Base-by-base conservation (phyloP, 1,139 yeast species). In the Meyerozyma sp. region DNA sequence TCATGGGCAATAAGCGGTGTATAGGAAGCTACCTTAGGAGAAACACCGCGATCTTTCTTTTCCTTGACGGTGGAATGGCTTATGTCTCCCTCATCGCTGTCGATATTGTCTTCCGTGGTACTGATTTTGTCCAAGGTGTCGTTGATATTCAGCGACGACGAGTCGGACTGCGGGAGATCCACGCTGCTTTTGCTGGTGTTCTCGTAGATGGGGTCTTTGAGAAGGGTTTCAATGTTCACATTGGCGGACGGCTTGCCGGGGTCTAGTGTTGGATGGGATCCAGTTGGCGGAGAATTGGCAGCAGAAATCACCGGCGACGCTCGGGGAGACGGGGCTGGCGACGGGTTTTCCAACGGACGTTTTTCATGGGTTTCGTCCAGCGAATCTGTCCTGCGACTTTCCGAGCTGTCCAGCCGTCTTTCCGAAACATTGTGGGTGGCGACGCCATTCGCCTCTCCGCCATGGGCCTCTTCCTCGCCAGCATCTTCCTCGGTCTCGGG, bases 81-180 rank as follows among this genome's bases (percentile, higher is more conserved):
- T 18, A 45, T 32, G 18, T 40, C 27, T 27, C 32, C 37, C 20
- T 37, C 43, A 28, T 42, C 37, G 26, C 40, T 60, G 46, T 65
- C 71, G 35, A 65, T 63, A 46, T 66, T 66, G 39, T 65, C 66
- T 18, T 68, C 68, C 8, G 62, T 65, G 4, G 73, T 68, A 25
- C 63, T 61, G 29, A 68, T 67, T 43, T 59, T 61, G 30, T 63
- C 60, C 40, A 68, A 54, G 4, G 65, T 49, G 40, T 64, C 62
- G 36, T 52, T 57, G 26, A 34, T 34, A 7, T 34, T 21, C 37
- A 34, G 37, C 10, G 52, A 38, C 16, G 52, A 44, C 40, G 29
- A 34, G 37, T 21, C 26, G 26, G 37, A 34, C 8, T 13, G 37
- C 13, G 25, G 25, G 26, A 34, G 37, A 5, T 34, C 41, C 13